Percentiles rank a stretch among this genome's conserved stretches.
phyloP scores from a whole-genome alignment of 2,329 filamentous ascomycete species.

The Chrysoporthe deuterocubensis region DNA sequence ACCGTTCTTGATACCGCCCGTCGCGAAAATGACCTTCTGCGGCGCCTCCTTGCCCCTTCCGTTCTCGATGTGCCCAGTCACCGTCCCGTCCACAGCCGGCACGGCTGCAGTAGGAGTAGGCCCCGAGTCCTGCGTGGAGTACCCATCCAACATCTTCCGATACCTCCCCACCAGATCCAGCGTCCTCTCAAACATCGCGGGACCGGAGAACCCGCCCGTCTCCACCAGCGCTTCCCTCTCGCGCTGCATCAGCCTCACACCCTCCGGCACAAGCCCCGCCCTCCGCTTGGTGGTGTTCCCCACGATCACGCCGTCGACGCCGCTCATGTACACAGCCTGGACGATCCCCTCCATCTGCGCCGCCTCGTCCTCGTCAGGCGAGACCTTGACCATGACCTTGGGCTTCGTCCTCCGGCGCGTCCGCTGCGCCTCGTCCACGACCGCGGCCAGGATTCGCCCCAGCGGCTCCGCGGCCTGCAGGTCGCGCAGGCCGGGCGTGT shows the following conservation, averaged over 20 bases:
- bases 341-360: slow-evolving; percentile 87
- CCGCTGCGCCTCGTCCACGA: slow-evolving; percentile 76
- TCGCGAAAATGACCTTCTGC: slow-evolving; percentile 87
- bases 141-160: slow-evolving; percentile 66
- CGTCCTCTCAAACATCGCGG: slow-evolving; percentile 83
- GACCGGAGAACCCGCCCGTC: slow-evolving; percentile 88
- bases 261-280: slow-evolving; percentile 69
- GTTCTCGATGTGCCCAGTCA: slow-evolving; percentile 36
- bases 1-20: slow-evolving; percentile 89
- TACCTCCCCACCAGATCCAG: slow-evolving; percentile 80
- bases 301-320: slow-evolving; percentile 94
- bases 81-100: slow-evolving; percentile 39
- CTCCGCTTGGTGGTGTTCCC: slow-evolving; percentile 94
- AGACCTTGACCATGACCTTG: slow-evolving; percentile 96
- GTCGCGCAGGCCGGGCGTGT: slow-evolving; percentile 88
- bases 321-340: slow-evolving; percentile 78
- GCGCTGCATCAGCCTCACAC: slow-evolving; percentile 64
- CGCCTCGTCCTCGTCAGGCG: slow-evolving; percentile 88
- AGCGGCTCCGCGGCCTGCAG: slow-evolving; percentile 85
- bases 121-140: slow-evolving; percentile 43
- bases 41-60: slow-evolving; percentile 34
- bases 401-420: slow-evolving; percentile 71
- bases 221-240: slow-evolving; percentile 74
- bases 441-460: slow-evolving; percentile 77
- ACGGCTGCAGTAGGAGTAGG: slow-evolving; percentile 40